These are phyloP conservation scores for Balamuthia mandrillaris DNA, from an alignment of 208 protist species.

Conservation along the genomic window DNA sequence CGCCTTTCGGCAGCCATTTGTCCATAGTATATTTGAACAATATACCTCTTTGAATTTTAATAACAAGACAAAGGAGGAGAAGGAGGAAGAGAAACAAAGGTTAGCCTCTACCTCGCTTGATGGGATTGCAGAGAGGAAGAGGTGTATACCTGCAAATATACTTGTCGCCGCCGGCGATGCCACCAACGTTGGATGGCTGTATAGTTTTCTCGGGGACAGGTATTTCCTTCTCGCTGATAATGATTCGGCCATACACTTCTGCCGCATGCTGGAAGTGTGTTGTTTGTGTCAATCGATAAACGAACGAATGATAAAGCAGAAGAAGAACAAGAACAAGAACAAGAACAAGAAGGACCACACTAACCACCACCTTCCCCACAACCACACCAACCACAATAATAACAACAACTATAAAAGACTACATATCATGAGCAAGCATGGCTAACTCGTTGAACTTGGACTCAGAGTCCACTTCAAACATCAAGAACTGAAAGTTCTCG, in stretches of 20 bases:
- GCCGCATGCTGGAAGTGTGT: conserved; percentile 35
- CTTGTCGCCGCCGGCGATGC: conserved; percentile 32
- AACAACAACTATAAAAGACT: too few species aligned
- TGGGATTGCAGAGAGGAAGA: too few species aligned
- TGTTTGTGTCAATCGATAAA: too few species aligned
- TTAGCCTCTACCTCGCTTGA: too few species aligned
- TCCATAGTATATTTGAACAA: conserved; percentile 42
- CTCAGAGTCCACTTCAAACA: background rate
- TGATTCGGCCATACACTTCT: conserved; percentile 24
- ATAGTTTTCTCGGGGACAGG: conserved; percentile 15
- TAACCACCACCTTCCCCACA: too few species aligned
- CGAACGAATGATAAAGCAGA: background rate
- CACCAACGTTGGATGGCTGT: background rate
- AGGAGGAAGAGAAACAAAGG: background rate
- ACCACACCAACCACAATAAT: background rate
- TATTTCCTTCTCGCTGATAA: conserved; percentile 31
- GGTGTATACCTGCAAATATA: background rate
- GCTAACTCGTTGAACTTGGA: conserved; percentile 8
- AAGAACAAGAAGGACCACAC: too few species aligned
- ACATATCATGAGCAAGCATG: conserved; percentile 16
- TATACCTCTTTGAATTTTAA: conserved; percentile 17
- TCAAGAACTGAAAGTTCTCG: background rate
- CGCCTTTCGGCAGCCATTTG: background rate
- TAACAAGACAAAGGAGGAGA: background rate
- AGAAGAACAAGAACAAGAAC: background rate